phyloP scores from a whole-genome alignment of 306 rosid genomes.

The Cucurbita argyrosperma region DNA sequence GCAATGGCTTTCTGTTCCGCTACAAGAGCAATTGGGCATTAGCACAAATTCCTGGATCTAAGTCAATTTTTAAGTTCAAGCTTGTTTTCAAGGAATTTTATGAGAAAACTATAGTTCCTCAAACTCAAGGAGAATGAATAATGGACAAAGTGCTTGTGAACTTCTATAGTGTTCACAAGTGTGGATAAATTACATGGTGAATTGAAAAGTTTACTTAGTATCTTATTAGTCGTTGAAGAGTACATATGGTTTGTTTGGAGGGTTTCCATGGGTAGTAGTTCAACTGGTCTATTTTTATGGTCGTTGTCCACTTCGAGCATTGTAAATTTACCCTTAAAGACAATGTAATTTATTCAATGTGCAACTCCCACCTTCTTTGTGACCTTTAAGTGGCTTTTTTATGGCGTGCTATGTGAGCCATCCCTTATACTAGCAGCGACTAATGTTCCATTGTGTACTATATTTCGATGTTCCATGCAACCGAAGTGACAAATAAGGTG shows the following conservation, averaged over 20 bases:
- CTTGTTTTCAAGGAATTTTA: slow-evolving; percentile 15
- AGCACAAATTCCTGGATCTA: slow-evolving; percentile 18
- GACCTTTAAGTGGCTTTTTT: neutral
- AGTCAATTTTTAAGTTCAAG: slow-evolving; percentile 13
- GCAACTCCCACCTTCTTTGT: neutral
- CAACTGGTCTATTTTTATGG: neutral
- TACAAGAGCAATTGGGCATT: slow-evolving; percentile 21
- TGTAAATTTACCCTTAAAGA: neutral
- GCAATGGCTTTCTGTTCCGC: slow-evolving; percentile 23
- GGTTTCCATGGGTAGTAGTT: neutral
- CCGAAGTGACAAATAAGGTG: neutral
- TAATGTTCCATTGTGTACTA: neutral
- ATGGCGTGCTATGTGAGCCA: neutral
- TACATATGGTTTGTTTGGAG: neutral
- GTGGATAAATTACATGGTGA: neutral
- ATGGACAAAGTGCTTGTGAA: neutral
- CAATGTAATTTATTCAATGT: neutral
- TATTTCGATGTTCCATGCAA: neutral
- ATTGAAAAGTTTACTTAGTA: neutral
- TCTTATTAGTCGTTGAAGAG: neutral
- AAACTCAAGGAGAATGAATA: slow-evolving; percentile 8
- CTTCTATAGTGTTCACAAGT: neutral
- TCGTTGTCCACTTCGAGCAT: neutral
- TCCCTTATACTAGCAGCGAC: neutral
- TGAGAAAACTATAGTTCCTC: slow-evolving; percentile 11